These are phyloP conservation scores for Boletus rubroflammeus DNA, from an alignment of 768 basidiomycete genomes.

Conservation along the genomic window DNA sequence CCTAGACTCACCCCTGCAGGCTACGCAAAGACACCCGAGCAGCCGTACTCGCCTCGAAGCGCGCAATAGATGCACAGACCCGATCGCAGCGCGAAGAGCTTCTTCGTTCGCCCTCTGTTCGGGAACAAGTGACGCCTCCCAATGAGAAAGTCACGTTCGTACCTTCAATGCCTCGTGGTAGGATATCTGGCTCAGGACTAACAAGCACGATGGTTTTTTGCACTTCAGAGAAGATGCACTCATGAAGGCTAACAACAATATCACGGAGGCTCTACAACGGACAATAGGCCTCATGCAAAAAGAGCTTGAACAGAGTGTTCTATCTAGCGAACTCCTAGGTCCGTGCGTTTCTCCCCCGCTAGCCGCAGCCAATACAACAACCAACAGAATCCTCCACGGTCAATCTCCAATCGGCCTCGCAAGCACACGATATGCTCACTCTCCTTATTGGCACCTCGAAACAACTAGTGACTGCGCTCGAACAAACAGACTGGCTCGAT, in stretches of 20 bases:
- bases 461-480: conserved; percentile 80
- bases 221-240: conserved; percentile 71
- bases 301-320: conserved; percentile 86
- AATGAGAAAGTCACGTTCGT: conserved; percentile 65
- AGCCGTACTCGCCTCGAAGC: conserved; percentile 72
- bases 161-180: background rate
- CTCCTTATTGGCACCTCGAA: conserved; percentile 75
- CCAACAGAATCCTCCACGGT: conserved; percentile 70
- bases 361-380: background rate
- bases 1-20: conserved; percentile 33
- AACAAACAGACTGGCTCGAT: conserved; percentile 90
- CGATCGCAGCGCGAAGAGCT: conserved; percentile 68
- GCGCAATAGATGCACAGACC: conserved; percentile 58
- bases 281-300: conserved; percentile 86
- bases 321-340: conserved; percentile 86
- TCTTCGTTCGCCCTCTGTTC: conserved; percentile 46
- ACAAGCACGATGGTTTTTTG: background rate
- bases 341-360: conserved; percentile 9
- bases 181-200: background rate
- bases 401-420: conserved; percentile 68
- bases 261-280: conserved; percentile 83
- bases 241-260: conserved; percentile 84
- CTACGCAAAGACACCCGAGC: conserved; percentile 59
- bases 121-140: conserved; percentile 39
- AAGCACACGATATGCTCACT: conserved; percentile 72